Evolutionary conservation across 176 grass and related monocot genomes (phyloP), one percentile per base, ranked within the genome.

Genomic region (Lolium multiflorum): DNA sequence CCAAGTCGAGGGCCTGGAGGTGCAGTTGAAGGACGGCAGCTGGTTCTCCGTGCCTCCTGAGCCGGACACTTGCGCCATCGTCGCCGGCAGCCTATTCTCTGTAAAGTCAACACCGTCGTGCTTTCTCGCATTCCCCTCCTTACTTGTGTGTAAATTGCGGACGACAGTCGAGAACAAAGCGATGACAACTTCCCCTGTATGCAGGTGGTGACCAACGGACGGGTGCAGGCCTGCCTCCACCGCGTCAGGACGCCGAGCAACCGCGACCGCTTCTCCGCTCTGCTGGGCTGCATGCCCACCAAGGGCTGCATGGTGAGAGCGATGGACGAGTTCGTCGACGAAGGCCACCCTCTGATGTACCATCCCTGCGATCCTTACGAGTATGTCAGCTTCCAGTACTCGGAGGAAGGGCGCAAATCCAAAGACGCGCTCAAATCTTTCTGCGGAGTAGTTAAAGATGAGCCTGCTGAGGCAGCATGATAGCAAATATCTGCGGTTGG

Each of bases 1-100:
- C 56, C 25, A 87, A 6, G 78, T 87, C 24, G 85, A 80, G 2
- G 85, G 85, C 54, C 77, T 87, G 2, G 56, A 81, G 41, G 56
- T 81, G 52, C 25, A 15, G 78, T 4, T 5, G 9, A 5, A 22
- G 0, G 67, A 74, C 20, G 57, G 69, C 4, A 22, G 31, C 6
- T 87, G 78, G 78, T 13, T 43, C 58, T 3, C 61, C 4, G 31
- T 85, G 8, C 74, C 74, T 1, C 83, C 72, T 10, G 73, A 76
- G 20, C 59, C 18, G 7, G 62, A 67, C 60, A 68, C 61, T 0
- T 7, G 41, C n/a, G 3, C 63, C 59, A 22, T 67, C 14, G 0
- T 78, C 0, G 49, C 20, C 74, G 83, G 83, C 25, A 35, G 77
- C 4, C 12, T 69, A 2, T 24, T 77, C 7, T 55, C 12, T 59